Base-by-base conservation (phyloP, 331 rosid species). In the Ulmus americana region DNA sequence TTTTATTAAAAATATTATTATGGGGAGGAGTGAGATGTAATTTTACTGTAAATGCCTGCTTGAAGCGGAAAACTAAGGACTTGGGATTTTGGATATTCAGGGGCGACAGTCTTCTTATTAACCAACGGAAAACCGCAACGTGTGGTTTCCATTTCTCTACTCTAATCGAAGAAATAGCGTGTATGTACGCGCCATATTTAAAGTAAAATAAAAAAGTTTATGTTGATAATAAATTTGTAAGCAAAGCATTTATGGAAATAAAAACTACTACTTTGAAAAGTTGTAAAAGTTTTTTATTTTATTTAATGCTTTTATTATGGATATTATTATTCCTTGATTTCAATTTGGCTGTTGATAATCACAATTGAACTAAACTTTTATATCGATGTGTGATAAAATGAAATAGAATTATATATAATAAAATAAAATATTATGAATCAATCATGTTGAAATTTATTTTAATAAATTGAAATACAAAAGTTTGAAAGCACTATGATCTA, bases 111-210 rank as follows among this genome's bases (percentile, higher is more conserved):
- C 35, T 39, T 12, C 12, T 55, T 12, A 16, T 3, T 2, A 53
- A 5, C 81, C 81, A 71, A 42, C 64, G 14, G 49, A 11, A 52
- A 18, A 2, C 10, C 4, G 68, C 50, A 68, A 77, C 81, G 59
- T 65, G 14, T 15, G 8, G 6, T 6, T 28, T 45, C 6, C 63
- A 1, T 61, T 45, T 5, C 48, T 2, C 63, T 57, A 66, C 57
- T n/a, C 77, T 38, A 46, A n/a, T 13, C 1, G 10, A 8, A 2
- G 28, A 2, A 3, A 9, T 38, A 48, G 69, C 45, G 69, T 64
- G 65, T 0, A 5, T 22, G 28, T 46, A 49, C 69, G 56, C 59
- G 39, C 39, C 18, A 7, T 10, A 4, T 13, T 22, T 22, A 22
- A 22, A 22, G 28, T 22, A 48, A 6, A 47, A 47, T 12, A 7